Evolutionary conservation across 1,284 basidiomycete genomes (phyloP), one percentile per base, ranked within the genome.

Genomic region (Ceratobasidium theobromae): DNA sequence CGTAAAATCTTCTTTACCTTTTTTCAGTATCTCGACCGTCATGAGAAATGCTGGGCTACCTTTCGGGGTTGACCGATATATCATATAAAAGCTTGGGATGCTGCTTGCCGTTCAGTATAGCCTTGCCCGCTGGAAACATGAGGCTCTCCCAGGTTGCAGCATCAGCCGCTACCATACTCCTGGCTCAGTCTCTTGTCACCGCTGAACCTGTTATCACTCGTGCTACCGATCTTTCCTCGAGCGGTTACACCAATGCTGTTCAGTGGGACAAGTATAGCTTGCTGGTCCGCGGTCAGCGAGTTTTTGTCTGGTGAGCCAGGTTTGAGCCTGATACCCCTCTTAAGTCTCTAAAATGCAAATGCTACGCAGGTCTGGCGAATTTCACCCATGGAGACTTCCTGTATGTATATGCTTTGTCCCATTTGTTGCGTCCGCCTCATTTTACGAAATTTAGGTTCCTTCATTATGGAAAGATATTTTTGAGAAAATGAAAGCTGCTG

Each of bases 311-410:
- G 70, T 71, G 65, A 28, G 45, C 28, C n/a, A 23, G 21, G 3
- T 28, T 30, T 38, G 28, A 23, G 5, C 35, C 21, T 27, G 41
- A 6, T n/a, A 18, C n/a, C 16, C 25, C 33, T 38, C 33, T 12
- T n/a, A 25, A 25, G 16, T 23, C 16, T 25, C 23, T n/a, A 23
- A 23, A 21, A 49, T 32, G 23, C 16, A n/a, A 23, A 33, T 30
- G 14, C 6, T 23, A 27, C 23, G 45, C 35, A 62, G 57, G 57
- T 62, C 57, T 27, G 89, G 89, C 46, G 91, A 93, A 74, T 91
- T 93, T 73, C 91, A 93, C 72, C 85, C 91, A 0, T 93, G 88
- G 78, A 83, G 91, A 21, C 77, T 93, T 1, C 91, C 91, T 9
- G 57, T 62, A 41, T 23, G 57, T 27, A 38, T 38, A 38, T 38